phyloP scores from a whole-genome alignment of 2,329 filamentous ascomycete genomes.

The Xylariaceae sp. region DNA sequence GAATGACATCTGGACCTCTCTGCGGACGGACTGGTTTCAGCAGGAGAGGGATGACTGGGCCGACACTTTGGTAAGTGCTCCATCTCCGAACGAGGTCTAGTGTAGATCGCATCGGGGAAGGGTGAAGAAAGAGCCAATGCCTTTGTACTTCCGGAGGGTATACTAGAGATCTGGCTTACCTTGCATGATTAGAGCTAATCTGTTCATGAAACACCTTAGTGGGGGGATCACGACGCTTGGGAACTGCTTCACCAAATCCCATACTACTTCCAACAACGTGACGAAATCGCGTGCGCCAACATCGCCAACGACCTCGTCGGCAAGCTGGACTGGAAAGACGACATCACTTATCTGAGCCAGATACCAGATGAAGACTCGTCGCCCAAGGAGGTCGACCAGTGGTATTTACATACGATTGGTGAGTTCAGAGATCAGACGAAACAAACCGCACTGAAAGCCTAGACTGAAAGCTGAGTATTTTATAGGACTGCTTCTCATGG shows the following conservation, averaged over 20 bases:
- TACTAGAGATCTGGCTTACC: no score
- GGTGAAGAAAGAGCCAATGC: no score
- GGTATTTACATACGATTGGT: not conserved
- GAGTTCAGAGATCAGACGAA: not conserved
- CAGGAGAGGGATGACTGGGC: not conserved
- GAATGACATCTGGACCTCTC: not conserved
- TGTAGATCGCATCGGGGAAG: no score
- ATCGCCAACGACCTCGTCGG: not conserved
- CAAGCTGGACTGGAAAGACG: not conserved
- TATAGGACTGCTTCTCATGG: not conserved
- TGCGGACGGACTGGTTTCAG: not conserved
- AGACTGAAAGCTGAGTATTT: not conserved
- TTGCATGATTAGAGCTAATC: not conserved
- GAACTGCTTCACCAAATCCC: not conserved
- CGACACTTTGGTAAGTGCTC: not conserved
- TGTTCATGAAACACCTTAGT: not conserved
- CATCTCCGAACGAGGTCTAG: no score
- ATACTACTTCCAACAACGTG: not conserved
- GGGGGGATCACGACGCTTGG: not conserved
- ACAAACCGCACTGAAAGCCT: no score
- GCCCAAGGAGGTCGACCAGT: not conserved
- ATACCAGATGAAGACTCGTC: not conserved
- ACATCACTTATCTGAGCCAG: not conserved
- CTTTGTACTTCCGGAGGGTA: no score
- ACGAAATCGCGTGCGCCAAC: not conserved